A percentile compares a stretch with the other conserved stretches of the same genome.
Evolutionary conservation across 495 filamentous ascomycete genomes (phyloP).

Genomic region (Delitschia confertaspora): DNA sequence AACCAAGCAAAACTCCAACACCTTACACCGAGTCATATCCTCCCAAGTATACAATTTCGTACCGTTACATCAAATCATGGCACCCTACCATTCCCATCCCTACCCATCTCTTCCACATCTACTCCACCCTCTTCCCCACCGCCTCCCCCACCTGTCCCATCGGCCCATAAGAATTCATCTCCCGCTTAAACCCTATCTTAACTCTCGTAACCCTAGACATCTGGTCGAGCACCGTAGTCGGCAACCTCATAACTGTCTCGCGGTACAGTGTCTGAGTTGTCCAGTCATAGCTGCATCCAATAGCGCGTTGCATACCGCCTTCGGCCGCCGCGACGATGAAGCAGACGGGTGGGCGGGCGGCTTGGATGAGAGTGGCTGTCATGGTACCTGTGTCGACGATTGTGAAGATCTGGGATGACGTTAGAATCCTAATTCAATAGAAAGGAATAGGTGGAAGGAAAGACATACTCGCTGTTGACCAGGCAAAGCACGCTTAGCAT

Average conservation of each 20-base stretch:
- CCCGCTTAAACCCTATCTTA: slow-evolving; percentile 12
- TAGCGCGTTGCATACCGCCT: slow-evolving; percentile 38
- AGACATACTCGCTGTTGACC: slow-evolving; percentile 9
- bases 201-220: slow-evolving; percentile 13
- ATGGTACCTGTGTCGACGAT: slow-evolving; percentile 28
- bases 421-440: slow-evolving; percentile 1
- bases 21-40: no score
- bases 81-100: no score
- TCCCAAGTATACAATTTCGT: no score
- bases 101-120: no score
- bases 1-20: no score
- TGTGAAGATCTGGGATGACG: slow-evolving; percentile 25
- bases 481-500: slow-evolving; percentile 2
- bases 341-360: slow-evolving; percentile 34
- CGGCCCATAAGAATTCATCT: neutral
- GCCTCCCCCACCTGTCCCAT: slow-evolving; percentile 9
- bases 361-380: slow-evolving; percentile 35
- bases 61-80: no score
- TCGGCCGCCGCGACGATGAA: slow-evolving; percentile 35
- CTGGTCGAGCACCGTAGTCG: slow-evolving; percentile 17
- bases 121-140: no score
- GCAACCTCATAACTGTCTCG: slow-evolving; percentile 31
- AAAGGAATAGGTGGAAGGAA: neutral
- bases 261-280: slow-evolving; percentile 23
- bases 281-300: slow-evolving; percentile 33